phyloP scores from a whole-genome alignment of 2,329 filamentous ascomycete species.

The Talaromyces sp. region DNA sequence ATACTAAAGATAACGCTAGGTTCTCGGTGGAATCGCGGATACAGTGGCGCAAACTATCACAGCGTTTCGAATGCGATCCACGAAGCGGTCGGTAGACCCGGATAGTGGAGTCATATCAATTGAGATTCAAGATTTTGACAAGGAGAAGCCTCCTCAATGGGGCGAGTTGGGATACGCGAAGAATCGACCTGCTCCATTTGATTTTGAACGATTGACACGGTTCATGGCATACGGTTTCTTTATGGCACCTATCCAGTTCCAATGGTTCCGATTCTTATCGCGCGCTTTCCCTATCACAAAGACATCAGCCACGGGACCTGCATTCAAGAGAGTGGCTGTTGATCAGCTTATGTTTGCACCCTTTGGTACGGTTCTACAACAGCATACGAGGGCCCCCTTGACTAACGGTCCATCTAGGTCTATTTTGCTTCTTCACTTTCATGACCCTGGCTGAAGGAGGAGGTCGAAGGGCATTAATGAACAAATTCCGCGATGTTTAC shows the following conservation, averaged over 20 bases:
- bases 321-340: slow-evolving; percentile 83
- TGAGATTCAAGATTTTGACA: slow-evolving; percentile 83
- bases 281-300: slow-evolving; percentile 80
- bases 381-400: not conserved
- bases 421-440: slow-evolving; percentile 86
- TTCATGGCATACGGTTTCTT: slow-evolving; percentile 98
- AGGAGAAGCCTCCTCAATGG: slow-evolving; percentile 65
- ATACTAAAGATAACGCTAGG: slow-evolving; percentile 35
- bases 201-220: slow-evolving; percentile 87
- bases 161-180: slow-evolving; percentile 64
- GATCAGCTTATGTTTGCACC: slow-evolving; percentile 94
- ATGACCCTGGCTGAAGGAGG: slow-evolving; percentile 97
- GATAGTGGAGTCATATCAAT: slow-evolving; percentile 72
- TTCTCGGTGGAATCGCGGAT: slow-evolving; percentile 92
- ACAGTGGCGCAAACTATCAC: slow-evolving; percentile 93
- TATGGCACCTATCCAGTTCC: slow-evolving; percentile 93
- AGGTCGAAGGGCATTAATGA: slow-evolving; percentile 69
- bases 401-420: slow-evolving; percentile 46
- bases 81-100: slow-evolving; percentile 52
- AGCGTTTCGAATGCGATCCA: slow-evolving; percentile 61
- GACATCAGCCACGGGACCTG: slow-evolving; percentile 67
- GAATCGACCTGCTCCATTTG: slow-evolving; percentile 73
- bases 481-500: slow-evolving; percentile 92
- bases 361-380: slow-evolving; percentile 55
- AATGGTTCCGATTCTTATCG: slow-evolving; percentile 88